These are phyloP conservation scores for Rhodotorula glutinis DNA, from an alignment of 1,284 basidiomycete genomes.

Conservation along the genomic window DNA sequence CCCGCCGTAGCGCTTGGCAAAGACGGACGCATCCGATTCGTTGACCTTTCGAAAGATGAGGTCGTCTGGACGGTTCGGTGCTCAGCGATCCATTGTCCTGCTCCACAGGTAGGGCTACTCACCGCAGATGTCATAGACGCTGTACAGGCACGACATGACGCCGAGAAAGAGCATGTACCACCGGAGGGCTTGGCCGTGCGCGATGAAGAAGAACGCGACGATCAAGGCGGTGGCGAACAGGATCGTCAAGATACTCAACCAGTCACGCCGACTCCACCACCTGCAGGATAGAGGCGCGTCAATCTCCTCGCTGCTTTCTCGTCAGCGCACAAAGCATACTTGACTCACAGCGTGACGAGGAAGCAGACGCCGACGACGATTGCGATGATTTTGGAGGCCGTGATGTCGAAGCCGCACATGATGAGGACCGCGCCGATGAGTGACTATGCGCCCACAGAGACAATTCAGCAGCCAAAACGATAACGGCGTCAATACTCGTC, in stretches of 20 bases:
- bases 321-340: constrained; percentile 72
- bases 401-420: constrained; percentile 84
- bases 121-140: constrained; percentile 63
- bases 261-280: not conserved
- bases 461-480: not conserved
- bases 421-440: constrained; percentile 87
- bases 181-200: constrained; percentile 62
- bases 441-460: constrained; percentile 46
- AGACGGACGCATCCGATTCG: constrained; percentile 83
- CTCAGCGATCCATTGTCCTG: too few relatives aligned
- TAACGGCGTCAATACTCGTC: not conserved
- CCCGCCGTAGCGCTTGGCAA: constrained; percentile 59
- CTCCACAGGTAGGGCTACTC: not conserved
- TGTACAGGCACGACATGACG: constrained; percentile 89
- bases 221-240: constrained; percentile 55
- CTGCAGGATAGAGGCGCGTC: not conserved
- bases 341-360: constrained; percentile 85
- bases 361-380: constrained; percentile 81
- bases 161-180: constrained; percentile 78
- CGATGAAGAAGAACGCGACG: constrained; percentile 78
- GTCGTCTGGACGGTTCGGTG: constrained; percentile 1
- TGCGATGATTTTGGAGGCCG: constrained; percentile 84
- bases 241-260: constrained; percentile 48
- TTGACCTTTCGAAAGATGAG: constrained; percentile 72
- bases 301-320: too few relatives aligned